Evolutionary conservation across 306 rosid species (phyloP).

Genomic region (Gleditsia sinensis): DNA sequence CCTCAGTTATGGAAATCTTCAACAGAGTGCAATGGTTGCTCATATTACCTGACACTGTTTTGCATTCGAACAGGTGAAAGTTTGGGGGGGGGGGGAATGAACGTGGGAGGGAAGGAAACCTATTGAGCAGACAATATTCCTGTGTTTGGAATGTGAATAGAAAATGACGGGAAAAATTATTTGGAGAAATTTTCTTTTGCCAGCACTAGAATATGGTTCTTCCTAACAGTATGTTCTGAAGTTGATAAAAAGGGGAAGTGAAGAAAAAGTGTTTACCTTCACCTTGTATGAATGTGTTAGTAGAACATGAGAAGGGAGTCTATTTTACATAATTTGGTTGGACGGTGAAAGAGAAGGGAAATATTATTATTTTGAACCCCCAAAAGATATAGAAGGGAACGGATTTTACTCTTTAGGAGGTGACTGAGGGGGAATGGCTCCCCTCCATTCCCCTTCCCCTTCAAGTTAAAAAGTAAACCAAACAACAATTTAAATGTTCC

Average conservation of each 20-base stretch:
- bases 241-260: not conserved
- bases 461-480: too few relatives aligned
- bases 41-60: not conserved
- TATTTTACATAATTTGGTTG: not conserved
- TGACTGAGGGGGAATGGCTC: not conserved
- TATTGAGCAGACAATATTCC: not conserved
- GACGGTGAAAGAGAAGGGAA: not conserved
- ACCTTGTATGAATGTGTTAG: not conserved
- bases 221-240: too few relatives aligned
- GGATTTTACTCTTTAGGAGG: not conserved
- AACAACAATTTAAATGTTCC: too few relatives aligned
- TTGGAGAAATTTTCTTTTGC: not conserved
- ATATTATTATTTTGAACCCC: not conserved
- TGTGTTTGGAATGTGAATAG: not conserved
- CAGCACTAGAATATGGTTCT: not conserved
- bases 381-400: not conserved
- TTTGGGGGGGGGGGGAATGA: not conserved
- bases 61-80: constrained; percentile 7
- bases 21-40: constrained; percentile 11
- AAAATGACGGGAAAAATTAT: not conserved
- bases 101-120: not conserved
- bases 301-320: not conserved
- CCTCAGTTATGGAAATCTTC: constrained; percentile 5
- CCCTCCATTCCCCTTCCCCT: too few relatives aligned
- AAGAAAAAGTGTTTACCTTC: not conserved